phyloP scores from a whole-genome alignment of 2,329 filamentous ascomycete species.

The Aspergillus glaucus region DNA sequence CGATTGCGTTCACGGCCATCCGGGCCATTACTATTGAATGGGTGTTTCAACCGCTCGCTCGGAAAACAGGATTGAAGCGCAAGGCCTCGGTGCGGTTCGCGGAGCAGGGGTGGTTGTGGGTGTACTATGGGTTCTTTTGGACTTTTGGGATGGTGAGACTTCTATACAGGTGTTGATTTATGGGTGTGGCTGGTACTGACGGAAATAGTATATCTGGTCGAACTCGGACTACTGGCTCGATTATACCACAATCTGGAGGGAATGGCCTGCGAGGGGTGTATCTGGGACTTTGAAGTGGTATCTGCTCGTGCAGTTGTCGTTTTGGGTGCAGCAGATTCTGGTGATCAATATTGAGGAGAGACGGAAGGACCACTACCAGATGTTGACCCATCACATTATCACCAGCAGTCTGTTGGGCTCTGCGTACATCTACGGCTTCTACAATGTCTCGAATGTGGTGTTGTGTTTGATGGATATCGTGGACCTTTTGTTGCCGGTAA shows the following conservation, averaged over 20 bases:
- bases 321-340: slow-evolving; percentile 90
- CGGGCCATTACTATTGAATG: slow-evolving; percentile 84
- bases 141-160: slow-evolving; percentile 68
- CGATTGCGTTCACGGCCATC: slow-evolving; percentile 79
- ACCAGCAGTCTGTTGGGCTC: slow-evolving; percentile 73
- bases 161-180: slow-evolving; percentile 7
- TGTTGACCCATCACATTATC: slow-evolving; percentile 91
- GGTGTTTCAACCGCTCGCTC: slow-evolving; percentile 70
- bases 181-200: neutral
- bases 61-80: slow-evolving; percentile 64
- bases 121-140: slow-evolving; percentile 82
- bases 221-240: slow-evolving; percentile 73
- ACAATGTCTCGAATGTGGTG: slow-evolving; percentile 80
- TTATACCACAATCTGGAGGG: slow-evolving; percentile 70
- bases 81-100: slow-evolving; percentile 80
- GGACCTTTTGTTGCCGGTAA: slow-evolving; percentile 78
- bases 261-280: slow-evolving; percentile 76
- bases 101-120: slow-evolving; percentile 85
- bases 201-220: slow-evolving; percentile 66
- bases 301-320: slow-evolving; percentile 81
- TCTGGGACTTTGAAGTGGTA: slow-evolving; percentile 75
- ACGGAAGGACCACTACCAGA: slow-evolving; percentile 91
- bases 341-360: slow-evolving; percentile 92
- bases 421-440: slow-evolving; percentile 82
- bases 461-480: slow-evolving; percentile 90